Base-by-base conservation (phyloP, 139 green algal genomes). In the Chlorella sorokiniana region DNA sequence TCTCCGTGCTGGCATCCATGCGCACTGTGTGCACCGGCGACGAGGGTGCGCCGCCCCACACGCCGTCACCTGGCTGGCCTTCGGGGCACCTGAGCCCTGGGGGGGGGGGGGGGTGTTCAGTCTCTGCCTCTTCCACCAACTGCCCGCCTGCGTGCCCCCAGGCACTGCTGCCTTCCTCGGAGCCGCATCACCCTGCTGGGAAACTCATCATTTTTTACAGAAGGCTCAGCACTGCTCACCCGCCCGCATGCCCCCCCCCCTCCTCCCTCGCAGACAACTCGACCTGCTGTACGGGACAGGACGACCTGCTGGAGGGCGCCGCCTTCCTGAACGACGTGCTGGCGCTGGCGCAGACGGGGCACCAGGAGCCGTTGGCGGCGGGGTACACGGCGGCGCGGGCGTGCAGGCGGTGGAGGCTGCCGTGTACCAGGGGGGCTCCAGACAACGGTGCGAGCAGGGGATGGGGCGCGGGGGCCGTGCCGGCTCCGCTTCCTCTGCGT, bases 221-320 rank as follows among this genome's bases (percentile, higher is more conserved):
- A n/a, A n/a, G n/a, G n/a, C n/a, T n/a, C n/a, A n/a, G n/a, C n/a
- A n/a, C n/a, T n/a, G n/a, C 29, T 4, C 14, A 29, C 35, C 63
- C 35, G 18, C 31, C 63, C 33, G 35, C 33, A 22, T 45, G 7
- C 67, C 68, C 62, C 16, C 4, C 23, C 9, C 33, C 63, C 33
- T 31, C 62, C 62, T 52, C 67, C 16, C 22, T 11, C 1, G 4
- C 14, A 37, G n/a, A 22, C 10, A 78, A 20, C 29, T 35, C 31
- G 35, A 35, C 1, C 52, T 68, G 72, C 72, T 79, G 72, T 52
- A 54, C 72, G 23, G 33, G 72, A 6, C 51, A 51, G 35, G 51
- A 22, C 23, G 72, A 79, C 56, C 23, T 79, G 51, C 72, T 79
- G 25, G 72, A 79, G 72, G 72, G 33, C 8, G 72, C 72, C 10